Conservation (phyloP, 768 basidiomycete species). For the Thelephora ganbajun region DNA sequence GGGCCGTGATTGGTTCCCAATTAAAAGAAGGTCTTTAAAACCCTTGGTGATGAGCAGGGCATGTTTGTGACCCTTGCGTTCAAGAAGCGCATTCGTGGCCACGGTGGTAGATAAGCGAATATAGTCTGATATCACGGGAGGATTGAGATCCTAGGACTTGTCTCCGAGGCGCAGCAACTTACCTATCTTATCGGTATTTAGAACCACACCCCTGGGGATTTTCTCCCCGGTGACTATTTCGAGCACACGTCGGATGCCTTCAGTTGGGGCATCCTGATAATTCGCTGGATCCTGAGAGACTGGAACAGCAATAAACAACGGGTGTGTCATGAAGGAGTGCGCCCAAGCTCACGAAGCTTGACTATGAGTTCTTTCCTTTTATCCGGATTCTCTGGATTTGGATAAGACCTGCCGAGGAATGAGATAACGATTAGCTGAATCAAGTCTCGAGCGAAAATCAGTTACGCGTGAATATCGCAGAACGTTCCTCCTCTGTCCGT, state of each 20-base stretch:
- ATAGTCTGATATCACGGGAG: slow-evolving; percentile 40
- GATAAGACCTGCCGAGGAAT: slow-evolving; percentile 41
- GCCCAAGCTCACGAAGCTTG: slow-evolving; percentile 56
- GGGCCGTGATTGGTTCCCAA: slow-evolving; percentile 91
- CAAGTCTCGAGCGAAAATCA: slow-evolving; percentile 4
- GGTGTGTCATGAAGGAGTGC: neutral
- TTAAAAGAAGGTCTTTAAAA: slow-evolving; percentile 82
- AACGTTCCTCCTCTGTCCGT: slow-evolving; percentile 89
- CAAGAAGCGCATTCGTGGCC: slow-evolving; percentile 90
- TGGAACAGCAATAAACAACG: slow-evolving; percentile 15
- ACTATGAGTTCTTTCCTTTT: slow-evolving; percentile 74
- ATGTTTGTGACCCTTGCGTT: slow-evolving; percentile 87
- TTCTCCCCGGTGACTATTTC: slow-evolving; percentile 59
- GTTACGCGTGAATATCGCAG: slow-evolving; percentile 77
- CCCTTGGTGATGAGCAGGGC: slow-evolving; percentile 86
- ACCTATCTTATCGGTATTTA: slow-evolving; percentile 79
- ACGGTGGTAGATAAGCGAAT: slow-evolving; percentile 90
- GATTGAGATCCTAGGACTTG: neutral
- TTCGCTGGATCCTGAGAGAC: slow-evolving; percentile 84
- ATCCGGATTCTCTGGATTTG: slow-evolving; percentile 45
- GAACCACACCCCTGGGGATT: slow-evolving; percentile 49
- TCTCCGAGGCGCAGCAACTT: slow-evolving; percentile 8
- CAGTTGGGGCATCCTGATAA: slow-evolving; percentile 87
- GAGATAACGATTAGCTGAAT: neutral
- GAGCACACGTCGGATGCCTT: slow-evolving; percentile 79